Evolutionary conservation across 805 yeast species (phyloP).

Genomic region (Candida easanensis): DNA sequence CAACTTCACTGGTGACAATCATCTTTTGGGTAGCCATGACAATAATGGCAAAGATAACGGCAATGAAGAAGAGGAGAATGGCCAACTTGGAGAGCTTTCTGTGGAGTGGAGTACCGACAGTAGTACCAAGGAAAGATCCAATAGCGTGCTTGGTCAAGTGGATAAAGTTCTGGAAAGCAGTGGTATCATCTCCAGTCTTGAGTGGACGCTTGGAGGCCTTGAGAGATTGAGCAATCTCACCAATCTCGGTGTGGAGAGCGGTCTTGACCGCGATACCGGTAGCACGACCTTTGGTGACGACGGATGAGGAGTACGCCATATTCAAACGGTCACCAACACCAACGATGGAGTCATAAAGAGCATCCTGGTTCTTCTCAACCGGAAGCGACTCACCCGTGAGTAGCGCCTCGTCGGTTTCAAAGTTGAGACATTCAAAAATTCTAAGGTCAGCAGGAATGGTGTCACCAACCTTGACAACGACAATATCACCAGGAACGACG

Average conservation of each 20-base stretch:
- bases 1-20: constrained; percentile 73
- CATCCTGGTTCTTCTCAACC: constrained; percentile 49
- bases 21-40: constrained; percentile 84
- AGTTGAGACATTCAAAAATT: constrained; percentile 53
- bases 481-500: constrained; percentile 74
- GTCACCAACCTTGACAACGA: constrained; percentile 64
- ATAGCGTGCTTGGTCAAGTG: constrained; percentile 48
- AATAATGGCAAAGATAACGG: constrained; percentile 82
- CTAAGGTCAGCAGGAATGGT: constrained; percentile 75
- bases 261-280: constrained; percentile 64
- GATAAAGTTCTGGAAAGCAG: constrained; percentile 35
- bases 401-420: constrained; percentile 69
- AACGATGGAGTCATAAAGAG: constrained; percentile 36
- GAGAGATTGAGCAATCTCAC: constrained; percentile 64
- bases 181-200: constrained; percentile 39
- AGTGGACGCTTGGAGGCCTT: constrained; percentile 40
- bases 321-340: constrained; percentile 76
- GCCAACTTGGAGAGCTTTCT: constrained; percentile 76
- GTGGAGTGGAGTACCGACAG: constrained; percentile 80
- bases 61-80: constrained; percentile 63
- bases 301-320: constrained; percentile 67
- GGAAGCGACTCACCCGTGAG: constrained; percentile 68
- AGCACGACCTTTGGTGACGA: constrained; percentile 74
- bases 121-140: constrained; percentile 72
- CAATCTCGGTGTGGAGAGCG: constrained; percentile 73